A percentile compares a stretch with the other conserved stretches of the same genome.
These are phyloP conservation scores for Austroboletus festivus DNA, from an alignment of 768 basidiomycete species.

Conservation along the genomic window DNA sequence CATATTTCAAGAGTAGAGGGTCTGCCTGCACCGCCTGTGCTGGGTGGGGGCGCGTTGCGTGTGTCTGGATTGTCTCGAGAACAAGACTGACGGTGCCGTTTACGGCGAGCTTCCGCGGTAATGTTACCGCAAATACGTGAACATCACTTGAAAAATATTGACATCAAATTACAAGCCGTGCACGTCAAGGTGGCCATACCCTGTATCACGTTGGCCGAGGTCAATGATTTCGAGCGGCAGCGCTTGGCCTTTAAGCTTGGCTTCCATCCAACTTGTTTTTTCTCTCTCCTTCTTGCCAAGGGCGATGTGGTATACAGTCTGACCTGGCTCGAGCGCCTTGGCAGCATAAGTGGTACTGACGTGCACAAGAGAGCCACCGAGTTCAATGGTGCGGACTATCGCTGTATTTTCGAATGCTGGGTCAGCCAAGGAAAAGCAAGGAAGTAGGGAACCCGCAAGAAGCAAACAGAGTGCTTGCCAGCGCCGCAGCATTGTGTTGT, in stretches of 20 bases:
- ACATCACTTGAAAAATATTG: constrained; percentile 37
- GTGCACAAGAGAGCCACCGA: constrained; percentile 84
- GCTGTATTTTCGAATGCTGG: constrained; percentile 83
- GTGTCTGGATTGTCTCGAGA: constrained; percentile 74
- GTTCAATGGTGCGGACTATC: constrained; percentile 84
- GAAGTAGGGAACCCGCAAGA: constrained; percentile 39
- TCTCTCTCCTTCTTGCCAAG: constrained; percentile 59
- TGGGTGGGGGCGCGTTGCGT: constrained; percentile 77
- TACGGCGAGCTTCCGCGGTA: constrained; percentile 57
- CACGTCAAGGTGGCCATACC: constrained; percentile 41
- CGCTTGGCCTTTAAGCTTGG: constrained; percentile 70
- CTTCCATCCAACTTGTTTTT: constrained; percentile 76
- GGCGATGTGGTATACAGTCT: constrained; percentile 65
- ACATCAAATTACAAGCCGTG: constrained; percentile 11
- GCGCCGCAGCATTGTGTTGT: constrained; percentile 40
- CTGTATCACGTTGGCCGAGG: constrained; percentile 44
- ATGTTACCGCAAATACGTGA: constrained; percentile 56
- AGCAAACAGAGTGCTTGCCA: constrained; percentile 48
- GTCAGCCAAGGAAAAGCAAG: constrained; percentile 38
- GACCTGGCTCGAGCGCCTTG: constrained; percentile 61
- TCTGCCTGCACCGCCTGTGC: constrained; percentile 69
- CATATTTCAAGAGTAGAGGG: constrained; percentile 76
- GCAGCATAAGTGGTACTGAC: constrained; percentile 88
- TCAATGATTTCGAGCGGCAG: constrained; percentile 49
- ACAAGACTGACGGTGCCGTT: constrained; percentile 73